Base-by-base conservation (phyloP, 495 filamentous ascomycete species). In the Terfezia boudieri region DNA sequence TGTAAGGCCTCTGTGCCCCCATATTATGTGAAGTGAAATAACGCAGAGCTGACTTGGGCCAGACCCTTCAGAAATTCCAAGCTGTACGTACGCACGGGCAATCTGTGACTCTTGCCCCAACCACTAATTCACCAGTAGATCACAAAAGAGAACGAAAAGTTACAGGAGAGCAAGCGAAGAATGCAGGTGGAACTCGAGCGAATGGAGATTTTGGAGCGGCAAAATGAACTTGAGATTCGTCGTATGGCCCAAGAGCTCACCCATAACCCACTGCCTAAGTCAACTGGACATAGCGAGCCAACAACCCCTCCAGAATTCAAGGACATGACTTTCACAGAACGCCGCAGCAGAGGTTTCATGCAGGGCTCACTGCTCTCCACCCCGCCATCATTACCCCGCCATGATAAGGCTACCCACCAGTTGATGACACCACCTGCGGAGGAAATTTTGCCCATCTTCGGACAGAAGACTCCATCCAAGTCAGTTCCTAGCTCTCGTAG, bases 291-390 rank as follows among this genome's bases (percentile, higher is more conserved):
- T 16, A 60, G 52, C 49, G 88, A 96, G 69, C 89, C 89, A 9
- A 94, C 90, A 11, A 98, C 92, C 16, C 90, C 90, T n/a, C 90
- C 90, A 17, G 90, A 96, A 66, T 85, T 86, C 64, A 81, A 77
- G 57, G 86, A 94, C 50, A 57, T 54, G 36, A 9, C 56, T 12
- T 64, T 63, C 56, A 56, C 59, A 36, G 23, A 51, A 12, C 49
- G n/a, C 16, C 57, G 53, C 52, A 23, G 43, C 8, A 65, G 50
- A 43, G 59, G 23, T 49, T 61, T 35, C 52, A 59, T 52, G 59
- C 68, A 71, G 16, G 67, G 62, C 53, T 73, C 12, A 14, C 41
- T 46, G 17, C 75, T 53, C 76, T 77, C 36, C 80, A 90, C 61
- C 76, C 85, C 51, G 75, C 77, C 59, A 74, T 80, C 49, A 80